phyloP scores from a whole-genome alignment of 768 basidiomycete genomes.

The Rhodotorula babjevae region DNA sequence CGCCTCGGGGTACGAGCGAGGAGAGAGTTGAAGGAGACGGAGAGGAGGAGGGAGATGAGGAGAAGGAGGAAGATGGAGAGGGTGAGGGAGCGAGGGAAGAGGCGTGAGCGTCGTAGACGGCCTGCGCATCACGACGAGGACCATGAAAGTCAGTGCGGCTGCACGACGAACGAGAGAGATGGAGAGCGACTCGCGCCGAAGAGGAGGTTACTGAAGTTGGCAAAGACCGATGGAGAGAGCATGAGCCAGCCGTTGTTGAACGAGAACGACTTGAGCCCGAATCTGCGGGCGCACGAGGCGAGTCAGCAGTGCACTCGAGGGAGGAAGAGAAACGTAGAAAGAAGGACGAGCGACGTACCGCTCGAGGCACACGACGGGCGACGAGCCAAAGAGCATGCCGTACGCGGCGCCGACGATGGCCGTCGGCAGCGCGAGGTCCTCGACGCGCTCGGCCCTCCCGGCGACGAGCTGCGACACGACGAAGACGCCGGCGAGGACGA shows the following conservation, averaged over 20 bases:
- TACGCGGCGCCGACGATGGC: slow-evolving; percentile 20
- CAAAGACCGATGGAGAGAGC: slow-evolving; percentile 9
- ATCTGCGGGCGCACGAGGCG: neutral
- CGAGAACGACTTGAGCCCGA: slow-evolving; percentile 15
- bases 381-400: slow-evolving; percentile 22
- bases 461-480: slow-evolving; percentile 25
- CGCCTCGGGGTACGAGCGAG: neutral
- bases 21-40: neutral
- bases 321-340: too few species aligned
- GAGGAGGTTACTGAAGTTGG: slow-evolving; percentile 6
- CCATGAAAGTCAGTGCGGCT: neutral
- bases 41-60: neutral
- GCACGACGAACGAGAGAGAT: neutral
- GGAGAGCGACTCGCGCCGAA: slow-evolving; percentile 7
- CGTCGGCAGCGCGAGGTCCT: slow-evolving; percentile 17
- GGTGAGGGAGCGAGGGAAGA: neutral
- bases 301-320: too few species aligned
- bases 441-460: neutral
- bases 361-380: slow-evolving; percentile 27
- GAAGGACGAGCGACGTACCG: neutral
- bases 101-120: slow-evolving; percentile 34
- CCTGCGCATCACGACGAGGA: neutral
- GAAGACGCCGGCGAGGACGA: slow-evolving; percentile 22
- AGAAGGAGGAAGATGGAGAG: too few species aligned
- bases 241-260: slow-evolving; percentile 20